Evolutionary conservation across 805 yeast species (phyloP).

Genomic region (Starmerella kuoi): DNA sequence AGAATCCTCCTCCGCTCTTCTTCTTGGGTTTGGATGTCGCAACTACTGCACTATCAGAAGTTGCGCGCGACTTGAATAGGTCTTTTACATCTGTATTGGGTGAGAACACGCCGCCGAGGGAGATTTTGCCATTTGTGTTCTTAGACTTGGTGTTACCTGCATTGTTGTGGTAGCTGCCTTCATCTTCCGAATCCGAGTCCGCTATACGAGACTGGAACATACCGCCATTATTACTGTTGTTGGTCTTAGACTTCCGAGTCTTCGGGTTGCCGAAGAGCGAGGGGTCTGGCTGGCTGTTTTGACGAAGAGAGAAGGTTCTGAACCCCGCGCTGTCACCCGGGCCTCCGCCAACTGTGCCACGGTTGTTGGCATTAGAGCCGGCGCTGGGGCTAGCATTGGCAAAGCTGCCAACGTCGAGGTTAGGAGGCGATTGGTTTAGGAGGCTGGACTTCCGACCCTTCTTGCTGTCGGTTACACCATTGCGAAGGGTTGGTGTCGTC

Average conservation of each 20-base stretch:
- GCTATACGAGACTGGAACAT: slow-evolving; percentile 26
- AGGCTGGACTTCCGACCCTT: slow-evolving; percentile 5
- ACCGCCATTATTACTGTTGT: not conserved
- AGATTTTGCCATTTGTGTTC: slow-evolving; percentile 7
- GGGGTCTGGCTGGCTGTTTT: slow-evolving; percentile 18
- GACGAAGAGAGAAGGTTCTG: slow-evolving; percentile 18
- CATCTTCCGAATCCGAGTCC: slow-evolving; percentile 29
- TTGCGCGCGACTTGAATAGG: slow-evolving; percentile 18
- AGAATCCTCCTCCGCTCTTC: slow-evolving; percentile 17
- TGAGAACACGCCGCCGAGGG: slow-evolving; percentile 24
- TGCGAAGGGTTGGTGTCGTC: slow-evolving; percentile 9
- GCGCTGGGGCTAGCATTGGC: not conserved
- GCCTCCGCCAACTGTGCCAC: not conserved
- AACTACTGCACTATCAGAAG: slow-evolving; percentile 12
- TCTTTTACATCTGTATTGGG: slow-evolving; percentile 25
- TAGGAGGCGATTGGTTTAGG: slow-evolving; percentile 12
- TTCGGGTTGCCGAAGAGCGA: not conserved
- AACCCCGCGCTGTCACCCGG: slow-evolving; percentile 6
- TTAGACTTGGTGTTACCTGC: slow-evolving; percentile 4
- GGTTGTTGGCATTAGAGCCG: not conserved
- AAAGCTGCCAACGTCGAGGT: not conserved
- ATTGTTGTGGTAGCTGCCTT: slow-evolving; percentile 10
- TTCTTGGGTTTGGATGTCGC: slow-evolving; percentile 5
- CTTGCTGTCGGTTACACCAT: not conserved
- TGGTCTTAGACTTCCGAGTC: not conserved